Base-by-base conservation (phyloP, 306 rosid genomes). In the Acmispon strigosus region DNA sequence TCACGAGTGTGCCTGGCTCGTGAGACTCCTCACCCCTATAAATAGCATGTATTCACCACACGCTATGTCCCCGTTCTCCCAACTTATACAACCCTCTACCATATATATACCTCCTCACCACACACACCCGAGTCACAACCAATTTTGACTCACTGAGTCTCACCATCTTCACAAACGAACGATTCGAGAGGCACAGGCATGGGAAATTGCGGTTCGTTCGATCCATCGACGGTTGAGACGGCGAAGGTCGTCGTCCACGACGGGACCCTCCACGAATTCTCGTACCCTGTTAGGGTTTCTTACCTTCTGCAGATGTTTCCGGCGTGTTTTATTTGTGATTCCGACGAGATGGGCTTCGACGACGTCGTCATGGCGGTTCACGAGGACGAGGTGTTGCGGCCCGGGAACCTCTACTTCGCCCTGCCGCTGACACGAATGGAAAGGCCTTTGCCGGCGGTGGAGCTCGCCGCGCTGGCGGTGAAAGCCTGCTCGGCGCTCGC, bases 401-500 rank as follows among this genome's bases (percentile, higher is more conserved):
- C 79, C 0, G 99, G 99, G 2, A 92, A 91, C 71, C 96, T 91
- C 4, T 94, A 94, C 77, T 94, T 94, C 52, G 96, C 89, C 7
- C 70, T 94, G 55, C 97, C 97, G 2, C 68, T 87, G 68, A 78
- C 37, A 41, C 70, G 82, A 58, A 70, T 94, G 47, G 74, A 70
- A 52, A 81, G 68, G 4, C 88, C 74, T 0, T 71, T 94, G 0
- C 78, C 76, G 45, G 76, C 87, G 0, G 87, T 78, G 36, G 99
- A 91, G 66, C 83, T 94, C 89, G 99, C 97, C 0, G 91, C 97
- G 66, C 63, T 93, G 81, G 98, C 98, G 1, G 98, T 90, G 9
- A 87, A 63, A 51, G 98, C 98, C 19, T 79, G 72, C 67, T 62
- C 86, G 0, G 98, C 96, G 0, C 73, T 93, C 36, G 75, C 50